Conservation (phyloP, 192 early-diverging fungal species). For the Helicostylum pulchrum region DNA sequence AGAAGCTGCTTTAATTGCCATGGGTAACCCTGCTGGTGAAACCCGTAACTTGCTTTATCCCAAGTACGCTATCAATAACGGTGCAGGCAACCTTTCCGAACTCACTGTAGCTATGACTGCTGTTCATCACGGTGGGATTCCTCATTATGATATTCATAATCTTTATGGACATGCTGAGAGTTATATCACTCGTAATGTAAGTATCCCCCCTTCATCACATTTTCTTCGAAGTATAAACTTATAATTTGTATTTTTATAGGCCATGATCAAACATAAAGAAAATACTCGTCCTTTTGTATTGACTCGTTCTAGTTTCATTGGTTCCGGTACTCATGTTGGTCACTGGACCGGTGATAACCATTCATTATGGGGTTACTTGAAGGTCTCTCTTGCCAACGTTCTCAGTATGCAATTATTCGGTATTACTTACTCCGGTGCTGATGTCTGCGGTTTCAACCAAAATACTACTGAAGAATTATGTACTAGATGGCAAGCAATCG, state of each 20-base stretch:
- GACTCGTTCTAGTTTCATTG: constrained; percentile 61
- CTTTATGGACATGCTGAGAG: constrained; percentile 33
- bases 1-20: constrained; percentile 1
- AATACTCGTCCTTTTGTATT: constrained; percentile 51
- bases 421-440: constrained; percentile 66
- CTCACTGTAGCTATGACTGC: constrained; percentile 49
- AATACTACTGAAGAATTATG: constrained; percentile 61
- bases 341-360: constrained; percentile 56
- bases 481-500: constrained; percentile 62
- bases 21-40: constrained; percentile 10
- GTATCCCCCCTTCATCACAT: background rate
- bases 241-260: background rate
- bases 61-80: constrained; percentile 52
- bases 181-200: constrained; percentile 24
- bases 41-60: constrained; percentile 36
- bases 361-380: constrained; percentile 56
- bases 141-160: constrained; percentile 33
- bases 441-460: constrained; percentile 68
- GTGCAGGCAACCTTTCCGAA: constrained; percentile 40
- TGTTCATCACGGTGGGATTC: constrained; percentile 19
- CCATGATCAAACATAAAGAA: constrained; percentile 13
- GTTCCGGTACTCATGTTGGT: constrained; percentile 45
- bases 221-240: too few relatives aligned
- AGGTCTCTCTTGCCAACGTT: constrained; percentile 55
- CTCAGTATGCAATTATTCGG: constrained; percentile 71